These are phyloP conservation scores for Salvia sclarea DNA, from an alignment of 305 asterid species.

Conservation along the genomic window DNA sequence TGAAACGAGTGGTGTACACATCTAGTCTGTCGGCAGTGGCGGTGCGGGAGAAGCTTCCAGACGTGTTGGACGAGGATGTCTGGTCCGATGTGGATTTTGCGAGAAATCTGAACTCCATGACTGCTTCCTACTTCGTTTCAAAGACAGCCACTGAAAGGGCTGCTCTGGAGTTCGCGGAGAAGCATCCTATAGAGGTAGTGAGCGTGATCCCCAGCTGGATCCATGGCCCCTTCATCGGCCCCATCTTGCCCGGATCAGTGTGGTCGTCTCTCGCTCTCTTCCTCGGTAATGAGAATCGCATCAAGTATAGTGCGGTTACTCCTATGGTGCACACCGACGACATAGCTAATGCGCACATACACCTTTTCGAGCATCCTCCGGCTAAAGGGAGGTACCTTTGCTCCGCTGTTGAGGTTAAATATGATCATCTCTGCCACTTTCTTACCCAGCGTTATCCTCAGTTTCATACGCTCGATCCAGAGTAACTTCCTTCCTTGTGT, in stretches of 20 bases:
- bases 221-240: slow-evolving; percentile 58
- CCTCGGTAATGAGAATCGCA: slow-evolving; percentile 26
- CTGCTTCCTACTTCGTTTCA: slow-evolving; percentile 31
- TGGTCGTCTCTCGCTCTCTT: slow-evolving; percentile 44
- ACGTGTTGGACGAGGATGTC: slow-evolving; percentile 42
- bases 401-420: slow-evolving; percentile 36
- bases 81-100: slow-evolving; percentile 43
- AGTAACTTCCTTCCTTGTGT: no score
- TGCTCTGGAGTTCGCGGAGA: slow-evolving; percentile 37
- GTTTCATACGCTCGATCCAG: slow-evolving; percentile 32
- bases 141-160: slow-evolving; percentile 42
- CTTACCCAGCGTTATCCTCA: slow-evolving; percentile 42
- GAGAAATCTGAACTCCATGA: neutral
- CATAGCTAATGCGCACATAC: slow-evolving; percentile 52
- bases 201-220: slow-evolving; percentile 50
- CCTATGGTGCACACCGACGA: slow-evolving; percentile 55
- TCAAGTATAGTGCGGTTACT: neutral
- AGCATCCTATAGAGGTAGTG: slow-evolving; percentile 43
- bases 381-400: slow-evolving; percentile 60
- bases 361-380: slow-evolving; percentile 45
- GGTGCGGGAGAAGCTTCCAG: neutral
- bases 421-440: slow-evolving; percentile 30
- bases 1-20: slow-evolving; percentile 61
- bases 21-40: slow-evolving; percentile 42
- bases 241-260: slow-evolving; percentile 47